Base-by-base conservation (phyloP, 2,329 filamentous ascomycete genomes). In the Calonectria fujianensis region DNA sequence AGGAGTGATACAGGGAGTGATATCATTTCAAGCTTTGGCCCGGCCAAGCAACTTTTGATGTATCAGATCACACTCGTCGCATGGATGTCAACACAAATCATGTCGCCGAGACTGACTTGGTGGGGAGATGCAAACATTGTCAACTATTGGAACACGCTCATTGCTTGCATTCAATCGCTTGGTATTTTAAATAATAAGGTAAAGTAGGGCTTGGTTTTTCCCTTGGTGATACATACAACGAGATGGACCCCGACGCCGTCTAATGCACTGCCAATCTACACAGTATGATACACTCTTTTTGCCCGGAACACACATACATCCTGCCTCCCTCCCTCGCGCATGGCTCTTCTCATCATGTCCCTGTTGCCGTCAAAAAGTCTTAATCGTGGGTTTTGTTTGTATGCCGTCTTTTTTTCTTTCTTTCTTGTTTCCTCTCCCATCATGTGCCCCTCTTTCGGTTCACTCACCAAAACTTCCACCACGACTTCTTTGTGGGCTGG, bases 401-500 rank as follows among this genome's bases (percentile, higher is more conserved):
- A 61, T 39, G 57, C 16, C n/a, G 57, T 61, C 57, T 61, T 39
- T 61, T 10, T 18, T 11, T 39, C 18, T 11, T 20, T 63, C 35
- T 39, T 61, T 29, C 69, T 71, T 65, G 65, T 77, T 66, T 70
- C 65, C 48, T 69, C 45, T 65, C 20, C 16, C 61, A n/a, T 32
- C 32, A 31, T 73, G 75, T 67, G 66, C 75, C 75, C 71, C 31
- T 57, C 45, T 66, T 71, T 35, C 51, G 64, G 72, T 64, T 59
- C 64, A 18, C 64, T 81, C 76, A 85, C 83, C 83, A 86, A 9
- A 82, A 83, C 86, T 87, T 89, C 87, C 87, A 90, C 86, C 87
- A 89, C 84, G 88, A 85, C 84, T 89, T 90, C 85, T 89, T 89
- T 61, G 83, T 80, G 2, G 82, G 74, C 72, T 87, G 87, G 78